Base-by-base conservation (phyloP, 1,284 basidiomycete species). In the Polyporus tsugae region DNA sequence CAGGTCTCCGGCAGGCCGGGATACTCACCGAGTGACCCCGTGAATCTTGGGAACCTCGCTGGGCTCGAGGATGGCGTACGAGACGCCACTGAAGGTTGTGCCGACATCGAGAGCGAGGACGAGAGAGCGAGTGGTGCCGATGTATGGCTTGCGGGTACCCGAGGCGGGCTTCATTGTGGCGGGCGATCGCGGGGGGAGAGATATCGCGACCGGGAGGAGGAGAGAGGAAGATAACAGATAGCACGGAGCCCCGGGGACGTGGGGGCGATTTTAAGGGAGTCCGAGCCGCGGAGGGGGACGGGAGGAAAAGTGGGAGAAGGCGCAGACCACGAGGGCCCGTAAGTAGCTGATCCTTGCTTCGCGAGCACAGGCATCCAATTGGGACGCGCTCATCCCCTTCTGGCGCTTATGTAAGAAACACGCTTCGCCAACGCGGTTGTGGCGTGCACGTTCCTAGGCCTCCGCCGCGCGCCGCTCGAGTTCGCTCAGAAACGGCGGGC, bases 31-130 rank as follows among this genome's bases (percentile, higher is more conserved):
- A 66, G 91, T 93, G 66, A 93, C 89, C 35, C 90, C 89, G 72
- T 90, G 84, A 38, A 93, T 92, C 75, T 91, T 90, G 7, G 91
- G 91, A 29, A 91, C 85, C 75, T 91, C 88, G 17, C 88, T 87
- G 13, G 91, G 91, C 71, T 92, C 89, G 38, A 93, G 86, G 68
- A 93, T 90, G 2, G 91, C 89, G 77, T 92, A 93, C 41, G 91
- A 93, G 6, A 90, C 88, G 22, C 91, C 91, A 74, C 88, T 90
- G 75, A 92, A 92, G 0, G 91, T 93, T 0, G 91, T 93, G 38
- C 91, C 91, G 72, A 93, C 86, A 74, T 93, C 91, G 78, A 93
- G 86, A 4, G 91, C 91, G 72, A 93, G 83, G 70, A 91, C 91
- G 65, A 94, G 86, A 66, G 89, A 86, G 72, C 90, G 86, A 22